These are phyloP conservation scores for Tricholoma bakamatsutake DNA, from an alignment of 768 basidiomycete species.

Conservation along the genomic window DNA sequence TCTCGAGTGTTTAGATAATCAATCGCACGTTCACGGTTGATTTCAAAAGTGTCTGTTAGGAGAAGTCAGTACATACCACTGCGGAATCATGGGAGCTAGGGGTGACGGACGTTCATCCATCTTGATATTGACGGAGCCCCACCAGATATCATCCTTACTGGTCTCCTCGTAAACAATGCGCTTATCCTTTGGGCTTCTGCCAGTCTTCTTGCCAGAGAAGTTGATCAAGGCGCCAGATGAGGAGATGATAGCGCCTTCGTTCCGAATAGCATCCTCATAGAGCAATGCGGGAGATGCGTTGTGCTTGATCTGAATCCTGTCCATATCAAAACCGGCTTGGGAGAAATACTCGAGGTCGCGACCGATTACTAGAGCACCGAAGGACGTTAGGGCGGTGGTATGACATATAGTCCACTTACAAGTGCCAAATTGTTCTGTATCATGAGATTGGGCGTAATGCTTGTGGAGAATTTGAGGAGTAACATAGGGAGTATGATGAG, in stretches of 20 bases:
- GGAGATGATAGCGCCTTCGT: constrained; percentile 98
- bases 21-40: constrained; percentile 97
- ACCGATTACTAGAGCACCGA: constrained; percentile 63
- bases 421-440: constrained; percentile 54
- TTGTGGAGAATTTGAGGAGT: constrained; percentile 90
- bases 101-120: constrained; percentile 81
- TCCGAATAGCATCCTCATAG: constrained; percentile 97
- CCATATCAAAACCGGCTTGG: constrained; percentile 99
- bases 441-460: constrained; percentile 72
- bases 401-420: constrained; percentile 35
- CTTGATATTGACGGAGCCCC: constrained; percentile 99
- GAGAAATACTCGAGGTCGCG: constrained; percentile 96
- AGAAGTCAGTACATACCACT: constrained; percentile 4
- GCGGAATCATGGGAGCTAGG: not conserved
- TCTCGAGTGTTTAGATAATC: constrained; percentile 98
- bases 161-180: constrained; percentile 98
- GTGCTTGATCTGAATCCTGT: constrained; percentile 92
- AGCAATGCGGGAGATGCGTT: constrained; percentile 86
- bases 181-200: constrained; percentile 97
- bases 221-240: constrained; percentile 96
- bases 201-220: constrained; percentile 99
- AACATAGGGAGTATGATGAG: constrained; percentile 70
- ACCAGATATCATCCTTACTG: constrained; percentile 97
- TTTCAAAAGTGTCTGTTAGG: constrained; percentile 87
- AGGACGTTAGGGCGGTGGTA: not conserved